A percentile compares a stretch with the other conserved stretches of the same genome.
phyloP scores from a whole-genome alignment of 208 protist genomes.

The Trypanosoma grayi region DNA sequence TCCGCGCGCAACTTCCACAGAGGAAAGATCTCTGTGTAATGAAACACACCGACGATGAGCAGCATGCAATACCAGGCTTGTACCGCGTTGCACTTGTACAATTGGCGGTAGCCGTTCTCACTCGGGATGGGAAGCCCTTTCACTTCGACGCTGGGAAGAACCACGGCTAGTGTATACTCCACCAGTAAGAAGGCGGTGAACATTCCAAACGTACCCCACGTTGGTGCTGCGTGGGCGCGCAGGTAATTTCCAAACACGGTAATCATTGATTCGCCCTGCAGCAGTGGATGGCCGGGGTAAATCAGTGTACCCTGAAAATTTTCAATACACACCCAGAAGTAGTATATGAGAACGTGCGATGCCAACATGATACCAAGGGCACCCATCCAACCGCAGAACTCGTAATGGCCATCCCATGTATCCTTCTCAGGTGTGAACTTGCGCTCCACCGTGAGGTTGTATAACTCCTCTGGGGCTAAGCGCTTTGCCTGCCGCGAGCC shows the following conservation, averaged over 20 bases:
- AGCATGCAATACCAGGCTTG: conserved; percentile 84
- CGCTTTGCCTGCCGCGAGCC: not conserved
- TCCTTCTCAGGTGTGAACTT: conserved; percentile 84
- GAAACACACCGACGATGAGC: conserved; percentile 47
- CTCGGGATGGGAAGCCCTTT: conserved; percentile 83
- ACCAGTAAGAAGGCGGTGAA: conserved; percentile 75
- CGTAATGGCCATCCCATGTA: conserved; percentile 65
- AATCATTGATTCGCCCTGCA: conserved; percentile 54
- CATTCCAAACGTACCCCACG: conserved; percentile 35
- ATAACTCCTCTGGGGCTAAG: conserved; percentile 12
- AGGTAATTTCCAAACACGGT: conserved; percentile 51
- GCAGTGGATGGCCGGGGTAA: conserved; percentile 73
- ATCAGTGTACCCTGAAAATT: conserved; percentile 78
- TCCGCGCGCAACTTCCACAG: conserved; percentile 58
- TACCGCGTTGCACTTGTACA: conserved; percentile 91
- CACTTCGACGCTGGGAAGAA: conserved; percentile 75
- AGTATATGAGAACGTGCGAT: conserved; percentile 89
- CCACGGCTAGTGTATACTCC: conserved; percentile 71
- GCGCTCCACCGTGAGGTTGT: conserved; percentile 42
- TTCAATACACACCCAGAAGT: conserved; percentile 83
- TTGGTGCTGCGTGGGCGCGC: conserved; percentile 46
- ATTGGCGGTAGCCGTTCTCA: conserved; percentile 75
- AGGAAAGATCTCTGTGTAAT: conserved; percentile 68
- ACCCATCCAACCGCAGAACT: conserved; percentile 81
- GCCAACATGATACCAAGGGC: conserved; percentile 75